Conservation (phyloP, 805 yeast species). For the Saccharomycopsis sp. region DNA sequence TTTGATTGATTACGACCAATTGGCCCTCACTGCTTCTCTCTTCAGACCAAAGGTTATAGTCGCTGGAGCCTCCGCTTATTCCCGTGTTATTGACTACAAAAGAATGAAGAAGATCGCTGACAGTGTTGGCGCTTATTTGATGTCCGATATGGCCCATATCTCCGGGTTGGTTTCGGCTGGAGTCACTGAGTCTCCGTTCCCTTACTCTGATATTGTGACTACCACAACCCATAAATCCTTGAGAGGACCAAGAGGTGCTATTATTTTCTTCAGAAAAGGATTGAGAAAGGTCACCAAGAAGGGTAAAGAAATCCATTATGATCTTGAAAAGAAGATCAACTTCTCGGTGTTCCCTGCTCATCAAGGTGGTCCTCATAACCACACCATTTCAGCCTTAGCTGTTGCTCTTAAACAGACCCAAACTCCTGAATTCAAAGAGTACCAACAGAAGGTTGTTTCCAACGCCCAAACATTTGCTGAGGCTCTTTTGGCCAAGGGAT, state of each 20-base stretch:
- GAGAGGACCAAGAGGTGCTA: constrained; percentile 98
- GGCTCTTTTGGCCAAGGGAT: constrained; percentile 32
- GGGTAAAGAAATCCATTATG: constrained; percentile 81
- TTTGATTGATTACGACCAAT: constrained; percentile 81
- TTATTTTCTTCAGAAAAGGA: constrained; percentile 96
- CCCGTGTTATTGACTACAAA: constrained; percentile 82
- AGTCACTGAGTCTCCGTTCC: constrained; percentile 89
- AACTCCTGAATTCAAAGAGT: constrained; percentile 79
- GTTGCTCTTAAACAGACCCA: constrained; percentile 90
- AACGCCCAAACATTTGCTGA: constrained; percentile 80
- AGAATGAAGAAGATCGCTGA: constrained; percentile 89
- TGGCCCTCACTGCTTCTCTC: constrained; percentile 73
- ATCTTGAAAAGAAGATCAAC: constrained; percentile 86
- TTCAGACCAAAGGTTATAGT: constrained; percentile 93
- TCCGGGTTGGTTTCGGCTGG: constrained; percentile 95
- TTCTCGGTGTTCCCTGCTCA: constrained; percentile 98
- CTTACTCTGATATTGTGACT: constrained; percentile 90
- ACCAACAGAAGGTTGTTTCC: constrained; percentile 75
- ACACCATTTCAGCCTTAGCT: constrained; percentile 92
- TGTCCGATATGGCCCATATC: constrained; percentile 97
- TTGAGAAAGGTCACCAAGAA: constrained; percentile 74
- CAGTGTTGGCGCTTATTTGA: constrained; percentile 84
- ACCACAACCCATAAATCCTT: constrained; percentile 96
- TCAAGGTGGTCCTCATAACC: constrained; percentile 99
- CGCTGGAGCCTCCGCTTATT: constrained; percentile 97